phyloP scores from a whole-genome alignment of 2,329 filamentous ascomycete species.

The Neopestalotiopsis rosae region DNA sequence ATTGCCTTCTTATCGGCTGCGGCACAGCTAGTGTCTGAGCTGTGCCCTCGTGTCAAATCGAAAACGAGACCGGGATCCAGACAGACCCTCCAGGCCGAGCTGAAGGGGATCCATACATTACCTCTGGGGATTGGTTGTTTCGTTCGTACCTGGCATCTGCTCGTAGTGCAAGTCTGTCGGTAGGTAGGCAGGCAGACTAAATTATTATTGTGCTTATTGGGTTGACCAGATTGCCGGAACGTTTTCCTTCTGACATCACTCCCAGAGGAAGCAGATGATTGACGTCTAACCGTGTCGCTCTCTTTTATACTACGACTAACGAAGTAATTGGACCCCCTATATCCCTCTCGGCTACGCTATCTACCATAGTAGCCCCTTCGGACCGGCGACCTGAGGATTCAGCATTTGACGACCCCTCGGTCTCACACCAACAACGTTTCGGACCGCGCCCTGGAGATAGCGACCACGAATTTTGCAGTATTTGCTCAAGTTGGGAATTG shows the following conservation, averaged over 20 bases:
- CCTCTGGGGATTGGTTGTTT: neutral
- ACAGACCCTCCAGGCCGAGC: constrained; percentile 5
- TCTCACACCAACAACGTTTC: constrained; percentile 14
- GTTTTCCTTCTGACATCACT: constrained; percentile 12
- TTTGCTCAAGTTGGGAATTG: neutral
- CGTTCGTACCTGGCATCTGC: constrained; percentile 6
- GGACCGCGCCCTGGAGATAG: neutral
- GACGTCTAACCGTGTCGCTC: neutral
- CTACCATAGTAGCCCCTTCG: neutral
- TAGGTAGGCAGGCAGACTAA: neutral
- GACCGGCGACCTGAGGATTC: neutral
- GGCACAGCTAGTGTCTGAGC: constrained; percentile 13
- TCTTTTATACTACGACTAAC: constrained; percentile 4
- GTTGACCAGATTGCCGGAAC: neutral
- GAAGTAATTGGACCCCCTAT: neutral
- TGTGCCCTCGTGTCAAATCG: constrained; percentile 8
- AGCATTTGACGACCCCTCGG: constrained; percentile 5
- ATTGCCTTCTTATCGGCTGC: constrained; percentile 10
- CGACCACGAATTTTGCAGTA: neutral
- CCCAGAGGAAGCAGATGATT: neutral
- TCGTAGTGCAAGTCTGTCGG: neutral
- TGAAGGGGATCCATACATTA: neutral
- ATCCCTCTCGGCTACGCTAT: constrained; percentile 6
- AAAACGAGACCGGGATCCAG: constrained; percentile 1
- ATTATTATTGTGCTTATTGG: neutral